Conservation (phyloP, 805 yeast genomes). For the Saturnispora halmiae region DNA sequence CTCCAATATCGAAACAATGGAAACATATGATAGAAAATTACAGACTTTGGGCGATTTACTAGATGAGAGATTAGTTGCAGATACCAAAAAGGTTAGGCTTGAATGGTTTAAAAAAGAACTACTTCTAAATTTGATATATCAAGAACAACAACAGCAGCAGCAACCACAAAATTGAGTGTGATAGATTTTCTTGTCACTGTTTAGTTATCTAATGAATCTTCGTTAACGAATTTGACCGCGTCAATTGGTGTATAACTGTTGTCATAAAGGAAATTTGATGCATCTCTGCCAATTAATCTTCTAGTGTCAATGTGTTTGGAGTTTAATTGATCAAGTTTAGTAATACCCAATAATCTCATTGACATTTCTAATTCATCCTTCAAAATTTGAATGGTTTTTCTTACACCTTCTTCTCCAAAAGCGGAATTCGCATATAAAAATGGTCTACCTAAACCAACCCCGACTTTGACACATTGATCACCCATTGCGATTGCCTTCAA, state of each 20-base stretch:
- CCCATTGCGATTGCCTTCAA: conserved; percentile 60
- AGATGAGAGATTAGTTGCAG: conserved; percentile 18
- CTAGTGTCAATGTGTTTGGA: conserved; percentile 52
- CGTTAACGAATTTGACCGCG: conserved; percentile 25
- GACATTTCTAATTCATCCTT: conserved; percentile 65
- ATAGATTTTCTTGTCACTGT: neutral
- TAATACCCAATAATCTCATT: conserved; percentile 74
- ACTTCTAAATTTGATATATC: neutral
- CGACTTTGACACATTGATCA: conserved; percentile 61
- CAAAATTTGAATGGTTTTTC: conserved; percentile 49
- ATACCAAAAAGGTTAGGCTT: conserved; percentile 15
- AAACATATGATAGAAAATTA: conserved; percentile 18
- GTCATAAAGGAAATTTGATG: conserved; percentile 26
- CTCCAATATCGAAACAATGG: conserved; percentile 15
- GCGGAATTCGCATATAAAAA: conserved; percentile 54
- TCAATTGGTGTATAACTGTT: conserved; percentile 24
- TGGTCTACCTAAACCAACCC: conserved; percentile 65
- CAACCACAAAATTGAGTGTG: too few species aligned
- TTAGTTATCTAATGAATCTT: conserved; percentile 11
- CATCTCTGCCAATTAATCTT: conserved; percentile 27
- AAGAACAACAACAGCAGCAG: too few species aligned
- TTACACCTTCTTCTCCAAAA: conserved; percentile 59
- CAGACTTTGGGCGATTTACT: conserved; percentile 15
- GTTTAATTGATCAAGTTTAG: conserved; percentile 47
- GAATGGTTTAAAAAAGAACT: conserved; percentile 25